Evolutionary conservation across 2,329 filamentous ascomycete genomes (phyloP).

Genomic region (Trichophyton rubrum): DNA sequence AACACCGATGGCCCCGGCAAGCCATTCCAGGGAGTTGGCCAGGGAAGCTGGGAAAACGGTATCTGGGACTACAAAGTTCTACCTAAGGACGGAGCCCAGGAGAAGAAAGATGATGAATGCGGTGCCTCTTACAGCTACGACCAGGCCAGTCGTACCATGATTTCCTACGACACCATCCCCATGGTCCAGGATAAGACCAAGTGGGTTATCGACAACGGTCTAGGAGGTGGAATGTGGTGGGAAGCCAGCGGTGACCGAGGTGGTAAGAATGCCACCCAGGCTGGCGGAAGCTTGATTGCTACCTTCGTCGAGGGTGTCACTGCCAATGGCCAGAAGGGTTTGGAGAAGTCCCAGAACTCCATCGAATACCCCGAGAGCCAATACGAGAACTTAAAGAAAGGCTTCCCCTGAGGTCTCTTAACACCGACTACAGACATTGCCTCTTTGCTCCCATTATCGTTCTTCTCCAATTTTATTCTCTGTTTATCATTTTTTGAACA

Average conservation of each 20-base stretch:
- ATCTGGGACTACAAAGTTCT: conserved; percentile 83
- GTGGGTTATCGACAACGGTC: conserved; percentile 51
- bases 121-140: conserved; percentile 70
- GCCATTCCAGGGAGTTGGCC: conserved; percentile 59
- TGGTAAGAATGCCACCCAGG: conserved; percentile 29
- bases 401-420: conserved; percentile 13
- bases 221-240: conserved; percentile 96
- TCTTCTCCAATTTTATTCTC: neutral
- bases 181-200: conserved; percentile 58
- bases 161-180: conserved; percentile 54
- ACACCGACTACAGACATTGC: neutral
- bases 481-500: neutral
- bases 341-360: conserved; percentile 27
- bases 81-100: conserved; percentile 54
- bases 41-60: conserved; percentile 72
- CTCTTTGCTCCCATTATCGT: neutral
- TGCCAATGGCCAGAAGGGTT: conserved; percentile 18
- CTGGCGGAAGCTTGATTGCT: conserved; percentile 52
- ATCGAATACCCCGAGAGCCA: conserved; percentile 29
- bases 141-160: conserved; percentile 47
- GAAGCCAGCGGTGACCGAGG: conserved; percentile 69
- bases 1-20: conserved; percentile 64
- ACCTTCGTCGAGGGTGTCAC: conserved; percentile 33
- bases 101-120: conserved; percentile 44
- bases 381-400: conserved; percentile 28